Base-by-base conservation (phyloP, 2,329 filamentous ascomycete genomes). In the Fonsecaea erecta region DNA sequence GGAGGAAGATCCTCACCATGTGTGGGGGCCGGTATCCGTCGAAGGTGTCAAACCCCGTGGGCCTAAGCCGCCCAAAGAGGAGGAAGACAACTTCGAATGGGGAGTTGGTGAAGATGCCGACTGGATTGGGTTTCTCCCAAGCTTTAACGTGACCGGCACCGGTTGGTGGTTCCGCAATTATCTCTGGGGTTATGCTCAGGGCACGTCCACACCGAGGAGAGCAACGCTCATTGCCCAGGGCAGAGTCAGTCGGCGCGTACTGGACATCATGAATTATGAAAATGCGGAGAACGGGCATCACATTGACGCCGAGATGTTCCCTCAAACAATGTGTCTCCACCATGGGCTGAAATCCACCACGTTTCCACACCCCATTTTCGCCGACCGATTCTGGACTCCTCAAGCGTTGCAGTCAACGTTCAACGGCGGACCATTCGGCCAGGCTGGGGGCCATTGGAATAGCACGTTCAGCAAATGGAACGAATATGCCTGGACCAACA, bases 331-430 rank as follows among this genome's bases (percentile, higher is more conserved):
- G 28, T 87, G 90, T 0, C 82, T 94, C 18, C 85, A 92, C 68
- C 90, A 95, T 74, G 90, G 91, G 5, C 81, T 93, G 55, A 94
- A 94, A 78, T 87, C 89, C 3, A 88, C 92, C 3, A 91, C 89
- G 73, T 90, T 87, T 11, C 91, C 91, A 11, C 90, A 93, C 76
- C 90, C 91, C 1, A 86, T 93, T 53, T 93, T 88, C 76, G 91
- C 92, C 73, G 90, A 94, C 76, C 86, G 90, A 66, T 85, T 89
- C 56, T 93, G 90, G 90, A 64, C 72, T 24, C 54, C 72, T 1
- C 64, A 73, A 14, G 71, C 71, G 37, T 60, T 74, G 55, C 72
- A 74, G n/a, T 69, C 71, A 21, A 74, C 71, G 26, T 76, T 76
- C 67, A 77, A 77, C 55, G 67, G 71, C 18, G 73, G 75, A 34